Base-by-base conservation (phyloP, 306 rosid species). In the Glycine latifolia region DNA sequence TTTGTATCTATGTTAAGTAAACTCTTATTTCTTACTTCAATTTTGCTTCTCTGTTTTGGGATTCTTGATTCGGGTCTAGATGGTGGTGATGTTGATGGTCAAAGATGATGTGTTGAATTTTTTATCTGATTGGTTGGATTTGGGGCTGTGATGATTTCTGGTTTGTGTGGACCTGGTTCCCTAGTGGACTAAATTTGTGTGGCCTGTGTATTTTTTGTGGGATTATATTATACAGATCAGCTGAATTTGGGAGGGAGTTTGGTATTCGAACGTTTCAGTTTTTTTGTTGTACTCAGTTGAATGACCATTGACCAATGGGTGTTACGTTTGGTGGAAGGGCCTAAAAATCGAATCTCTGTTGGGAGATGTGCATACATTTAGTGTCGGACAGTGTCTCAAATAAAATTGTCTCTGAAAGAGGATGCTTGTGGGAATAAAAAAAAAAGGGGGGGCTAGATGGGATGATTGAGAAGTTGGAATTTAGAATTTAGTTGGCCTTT, bases 61-160 rank as follows among this genome's bases (percentile, higher is more conserved):
- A 37, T 63, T 62, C 76, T 70, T 76, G 79, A 80, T 70, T 60
- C 75, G 76, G 61, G 12, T 56, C 2, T 69, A 37, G 10, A 50
- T 63, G 9, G 65, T 63, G 52, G 55, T 80, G 71, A 62, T 74
- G 31, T 26, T 26, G 31, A 26, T 35, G 15, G 73, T 41, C 67
- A 16, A 8, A 16, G 63, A 58, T 17, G 6, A 3, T 20, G 58
- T 46, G 8, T 39, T 81, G 31, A 53, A 10, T 47, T 26, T 26
- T 26, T 26, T 26, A 26, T 26, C 31, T 26, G 31, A 2, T 26
- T 26, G 1, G 31, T 26, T 43, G 47, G 33, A 8, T 58, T 53
- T 54, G 82, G 55, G 55, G 35, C 15, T 58, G 41, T 72, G 13
- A 44, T 72, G 5, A 41, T 80, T 44, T 79, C 46, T 54, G 55